Base-by-base conservation (phyloP, 805 yeast species). In the Pichia kluyveri region DNA sequence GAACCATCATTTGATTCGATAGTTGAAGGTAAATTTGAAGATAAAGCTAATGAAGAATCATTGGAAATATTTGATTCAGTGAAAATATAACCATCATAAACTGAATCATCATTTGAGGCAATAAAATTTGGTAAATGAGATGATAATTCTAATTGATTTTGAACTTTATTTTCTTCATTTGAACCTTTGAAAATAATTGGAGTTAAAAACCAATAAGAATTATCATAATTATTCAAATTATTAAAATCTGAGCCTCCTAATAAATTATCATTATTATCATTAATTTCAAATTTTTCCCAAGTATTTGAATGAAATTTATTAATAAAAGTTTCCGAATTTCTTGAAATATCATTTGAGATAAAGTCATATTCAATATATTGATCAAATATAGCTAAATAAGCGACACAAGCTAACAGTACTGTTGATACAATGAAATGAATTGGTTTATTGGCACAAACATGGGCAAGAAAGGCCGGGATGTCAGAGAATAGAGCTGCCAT, bases 341-440 rank as follows among this genome's bases (percentile, higher is more conserved):
- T 12, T 14, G 37, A 15, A 2, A 34, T 4, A 14, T 34, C 17
- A 15, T 4, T 15, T 34, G 17, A 14, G 8, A 45, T 76, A 17
- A 48, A 48, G 26, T 47, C 47, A 18, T 36, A 38, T 39, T 51
- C 50, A 31, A 51, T 69, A 61, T 82, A 83, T 51, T 82, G 80
- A 54, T 83, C 87, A 36, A 84, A 79, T 4, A 83, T 76, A 4
- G 90, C 76, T 50, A 90, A 72, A 62, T 90, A 91, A 9, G 91
- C 83, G 46, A 86, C 68, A 4, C 96, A 83, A 2, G 95, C 93
- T 39, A 87, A 62, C 43, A 89, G 67, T 14, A 91, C 74, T 7
- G 88, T 76, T 48, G 79, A 59, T 42, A 88, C 79, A 46, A 90
- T 80, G 47, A 88, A 76, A 66, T 90, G 98, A 55, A 91, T 86